Conservation (phyloP, 2,329 filamentous ascomycete species). For the Dryadomyces quercivorus region DNA sequence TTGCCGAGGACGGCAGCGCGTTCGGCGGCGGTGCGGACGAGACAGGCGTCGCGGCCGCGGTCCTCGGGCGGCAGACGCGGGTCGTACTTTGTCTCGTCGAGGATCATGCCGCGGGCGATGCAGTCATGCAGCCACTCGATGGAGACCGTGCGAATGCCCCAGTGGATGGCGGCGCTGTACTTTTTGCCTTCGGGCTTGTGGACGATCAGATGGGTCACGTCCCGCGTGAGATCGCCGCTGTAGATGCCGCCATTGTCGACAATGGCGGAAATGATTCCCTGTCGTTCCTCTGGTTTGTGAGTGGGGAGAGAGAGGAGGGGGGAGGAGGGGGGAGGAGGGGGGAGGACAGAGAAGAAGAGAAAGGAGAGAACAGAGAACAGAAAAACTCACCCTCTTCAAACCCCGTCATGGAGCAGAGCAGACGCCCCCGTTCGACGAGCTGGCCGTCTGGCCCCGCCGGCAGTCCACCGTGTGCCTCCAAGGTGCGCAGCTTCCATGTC, state of each 20-base stretch:
- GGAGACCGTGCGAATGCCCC: slow-evolving; percentile 69
- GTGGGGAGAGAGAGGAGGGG: slow-evolving; percentile 10
- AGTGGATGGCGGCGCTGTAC: slow-evolving; percentile 74
- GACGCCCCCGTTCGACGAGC: slow-evolving; percentile 22
- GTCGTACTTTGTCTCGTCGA: slow-evolving; percentile 79
- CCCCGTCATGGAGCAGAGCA: slow-evolving; percentile 44
- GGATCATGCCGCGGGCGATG: slow-evolving; percentile 72
- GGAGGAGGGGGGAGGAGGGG: slow-evolving; percentile 5
- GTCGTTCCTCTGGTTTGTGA: slow-evolving; percentile 50
- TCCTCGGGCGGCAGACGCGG: slow-evolving; percentile 56
- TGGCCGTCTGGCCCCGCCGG: slow-evolving; percentile 17
- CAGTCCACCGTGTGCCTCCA: slow-evolving; percentile 40
- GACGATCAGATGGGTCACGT: slow-evolving; percentile 79
- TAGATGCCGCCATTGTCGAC: slow-evolving; percentile 67
- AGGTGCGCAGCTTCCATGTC: slow-evolving; percentile 49
- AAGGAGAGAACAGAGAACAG: background rate
- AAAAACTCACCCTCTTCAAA: slow-evolving; percentile 32
- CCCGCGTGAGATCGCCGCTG: slow-evolving; percentile 73
- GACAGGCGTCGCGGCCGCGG: slow-evolving; percentile 69
- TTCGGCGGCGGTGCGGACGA: slow-evolving; percentile 30
- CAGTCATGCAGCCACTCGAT: slow-evolving; percentile 80
- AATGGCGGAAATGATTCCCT: slow-evolving; percentile 57
- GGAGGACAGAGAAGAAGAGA: slow-evolving; percentile 10
- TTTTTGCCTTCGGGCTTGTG: slow-evolving; percentile 73
- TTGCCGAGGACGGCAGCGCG: slow-evolving; percentile 42